Evolutionary conservation across 2,329 filamentous ascomycete genomes (phyloP).

Genomic region (Aspergillus puulaauensis): DNA sequence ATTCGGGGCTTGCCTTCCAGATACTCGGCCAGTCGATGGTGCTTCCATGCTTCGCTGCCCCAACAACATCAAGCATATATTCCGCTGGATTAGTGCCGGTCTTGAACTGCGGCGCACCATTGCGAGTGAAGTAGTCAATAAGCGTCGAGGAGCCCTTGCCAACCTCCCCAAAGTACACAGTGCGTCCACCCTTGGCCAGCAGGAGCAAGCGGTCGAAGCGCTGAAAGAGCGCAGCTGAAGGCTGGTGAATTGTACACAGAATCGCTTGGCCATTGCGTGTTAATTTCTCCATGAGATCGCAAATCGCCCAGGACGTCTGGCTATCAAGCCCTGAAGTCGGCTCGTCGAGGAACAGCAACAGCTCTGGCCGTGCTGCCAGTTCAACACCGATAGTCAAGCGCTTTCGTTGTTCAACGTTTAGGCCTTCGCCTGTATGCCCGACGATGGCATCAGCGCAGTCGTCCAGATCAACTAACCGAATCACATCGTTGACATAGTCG

Average conservation of each 20-base stretch:
- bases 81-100: slow-evolving; percentile 70
- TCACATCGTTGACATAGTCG: slow-evolving; percentile 87
- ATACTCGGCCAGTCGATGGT: slow-evolving; percentile 64
- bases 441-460: slow-evolving; percentile 87
- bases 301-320: slow-evolving; percentile 91
- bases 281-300: slow-evolving; percentile 82
- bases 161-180: slow-evolving; percentile 69
- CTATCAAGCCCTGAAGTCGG: slow-evolving; percentile 91
- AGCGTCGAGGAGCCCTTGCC: slow-evolving; percentile 59
- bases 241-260: slow-evolving; percentile 96
- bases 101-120: slow-evolving; percentile 60
- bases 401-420: slow-evolving; percentile 64
- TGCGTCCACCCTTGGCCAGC: slow-evolving; percentile 63
- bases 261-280: slow-evolving; percentile 88
- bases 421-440: slow-evolving; percentile 49
- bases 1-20: slow-evolving; percentile 57
- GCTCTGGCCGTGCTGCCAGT: slow-evolving; percentile 82
- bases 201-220: slow-evolving; percentile 70
- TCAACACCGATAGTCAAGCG: slow-evolving; percentile 93
- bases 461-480: slow-evolving; percentile 86
- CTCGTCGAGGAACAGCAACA: slow-evolving; percentile 91
- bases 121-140: slow-evolving; percentile 62
- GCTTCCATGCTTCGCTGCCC: slow-evolving; percentile 64
- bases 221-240: slow-evolving; percentile 92
- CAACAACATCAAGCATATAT: slow-evolving; percentile 66